These are phyloP conservation scores for Acrocalymma vagum DNA, from an alignment of 2,329 filamentous ascomycete genomes.

Conservation along the genomic window DNA sequence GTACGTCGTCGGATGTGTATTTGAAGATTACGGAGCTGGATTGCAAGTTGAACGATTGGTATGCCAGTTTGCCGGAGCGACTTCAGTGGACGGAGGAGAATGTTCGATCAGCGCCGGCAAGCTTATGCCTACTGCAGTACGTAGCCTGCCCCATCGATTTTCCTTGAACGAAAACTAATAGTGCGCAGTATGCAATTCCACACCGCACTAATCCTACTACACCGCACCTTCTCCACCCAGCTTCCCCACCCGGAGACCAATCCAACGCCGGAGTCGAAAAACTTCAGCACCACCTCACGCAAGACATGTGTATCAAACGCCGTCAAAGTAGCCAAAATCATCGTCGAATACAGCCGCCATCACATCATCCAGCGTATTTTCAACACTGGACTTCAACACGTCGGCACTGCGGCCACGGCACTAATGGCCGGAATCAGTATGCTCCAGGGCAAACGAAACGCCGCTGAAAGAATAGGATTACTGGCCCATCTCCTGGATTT, in stretches of 20 bases:
- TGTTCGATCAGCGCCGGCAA: slow-evolving; percentile 26
- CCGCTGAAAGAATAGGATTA: slow-evolving; percentile 5
- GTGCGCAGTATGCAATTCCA: slow-evolving; percentile 23
- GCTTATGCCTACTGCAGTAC: slow-evolving; percentile 61
- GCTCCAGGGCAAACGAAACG: slow-evolving; percentile 9
- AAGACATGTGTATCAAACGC: slow-evolving; percentile 21
- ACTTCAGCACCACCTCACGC: slow-evolving; percentile 17
- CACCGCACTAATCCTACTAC: slow-evolving; percentile 19
- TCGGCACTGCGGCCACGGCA: slow-evolving; percentile 21
- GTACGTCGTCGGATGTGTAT: slow-evolving; percentile 49
- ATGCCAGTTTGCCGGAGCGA: slow-evolving; percentile 56
- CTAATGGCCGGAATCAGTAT: slow-evolving; percentile 22
- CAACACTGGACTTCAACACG: slow-evolving; percentile 21
- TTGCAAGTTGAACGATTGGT: slow-evolving; percentile 61
- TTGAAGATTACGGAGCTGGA: slow-evolving; percentile 58
- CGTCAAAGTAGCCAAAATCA: slow-evolving; percentile 17
- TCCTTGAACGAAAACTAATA: no score
- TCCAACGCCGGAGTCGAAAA: slow-evolving; percentile 9
- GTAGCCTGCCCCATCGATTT: no score
- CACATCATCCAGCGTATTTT: slow-evolving; percentile 17
- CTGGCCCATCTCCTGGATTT: slow-evolving; percentile 11
- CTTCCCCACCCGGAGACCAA: background rate
- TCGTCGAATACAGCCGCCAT: slow-evolving; percentile 9
- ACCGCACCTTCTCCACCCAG: slow-evolving; percentile 15
- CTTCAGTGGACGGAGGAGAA: slow-evolving; percentile 29